Percentiles rank a stretch among this genome's conserved stretches.
Evolutionary conservation across 345 rosid species (phyloP).

Genomic region (Salix arbutifolia): DNA sequence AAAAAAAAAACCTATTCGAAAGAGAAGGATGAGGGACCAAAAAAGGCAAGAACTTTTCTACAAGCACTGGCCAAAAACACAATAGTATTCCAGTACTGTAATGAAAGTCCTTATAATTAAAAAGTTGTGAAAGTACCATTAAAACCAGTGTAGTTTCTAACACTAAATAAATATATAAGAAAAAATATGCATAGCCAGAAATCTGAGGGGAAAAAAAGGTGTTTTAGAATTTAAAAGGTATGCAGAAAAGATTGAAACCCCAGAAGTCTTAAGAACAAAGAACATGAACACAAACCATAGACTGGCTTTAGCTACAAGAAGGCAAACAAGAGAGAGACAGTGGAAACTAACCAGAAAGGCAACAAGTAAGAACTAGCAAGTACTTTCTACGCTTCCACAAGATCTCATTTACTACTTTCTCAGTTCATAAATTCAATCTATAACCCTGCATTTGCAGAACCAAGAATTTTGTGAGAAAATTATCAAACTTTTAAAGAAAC

Average conservation of each 20-base stretch:
- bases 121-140: neutral
- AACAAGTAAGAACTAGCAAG: constrained; percentile 5
- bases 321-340: neutral
- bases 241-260: neutral
- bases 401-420: constrained; percentile 9
- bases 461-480: neutral
- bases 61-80: neutral
- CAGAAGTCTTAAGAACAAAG: neutral
- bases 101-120: neutral
- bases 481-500: neutral
- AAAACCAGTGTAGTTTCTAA: neutral
- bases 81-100: neutral
- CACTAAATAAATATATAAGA: neutral
- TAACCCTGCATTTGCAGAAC: constrained; percentile 24
- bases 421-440: constrained; percentile 1
- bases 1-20: neutral
- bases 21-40: neutral
- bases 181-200: neutral
- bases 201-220: too few relatives aligned
- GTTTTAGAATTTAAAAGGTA: neutral
- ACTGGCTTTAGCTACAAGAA: neutral
- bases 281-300: neutral
- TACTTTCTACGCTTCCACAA: constrained; percentile 6
- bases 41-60: neutral
- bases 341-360: constrained; percentile 28